These are phyloP conservation scores for Pseudogymnoascus sp. DNA, from an alignment of 2,329 filamentous ascomycete genomes.

Conservation along the genomic window DNA sequence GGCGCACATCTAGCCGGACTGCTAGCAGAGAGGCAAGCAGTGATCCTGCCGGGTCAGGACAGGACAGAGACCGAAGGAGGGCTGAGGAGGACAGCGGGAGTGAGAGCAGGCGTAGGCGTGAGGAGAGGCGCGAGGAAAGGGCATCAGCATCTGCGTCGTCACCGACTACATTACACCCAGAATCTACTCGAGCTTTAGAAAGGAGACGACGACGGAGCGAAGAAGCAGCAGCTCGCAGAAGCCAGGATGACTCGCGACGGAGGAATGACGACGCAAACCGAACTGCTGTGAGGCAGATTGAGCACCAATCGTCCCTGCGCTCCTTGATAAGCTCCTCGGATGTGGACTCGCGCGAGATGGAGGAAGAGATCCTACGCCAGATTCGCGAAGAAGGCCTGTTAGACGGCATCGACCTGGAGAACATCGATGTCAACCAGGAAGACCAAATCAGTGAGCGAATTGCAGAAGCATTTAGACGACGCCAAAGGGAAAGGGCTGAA, in stretches of 20 bases:
- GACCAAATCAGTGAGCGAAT: slow-evolving; percentile 88
- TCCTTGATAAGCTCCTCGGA: slow-evolving; percentile 77
- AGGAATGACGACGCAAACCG: slow-evolving; percentile 23
- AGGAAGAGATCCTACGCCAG: slow-evolving; percentile 81
- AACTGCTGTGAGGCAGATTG: slow-evolving; percentile 51
- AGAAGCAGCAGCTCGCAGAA: slow-evolving; percentile 22
- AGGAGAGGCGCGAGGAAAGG: slow-evolving; percentile 24
- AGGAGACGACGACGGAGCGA: slow-evolving; percentile 22
- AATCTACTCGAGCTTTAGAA: slow-evolving; percentile 24
- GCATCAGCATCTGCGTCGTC: background rate
- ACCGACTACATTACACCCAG: slow-evolving; percentile 21
- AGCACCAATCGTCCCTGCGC: slow-evolving; percentile 83
- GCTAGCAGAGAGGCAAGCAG: slow-evolving; percentile 24
- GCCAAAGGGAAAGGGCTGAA: slow-evolving; percentile 58
- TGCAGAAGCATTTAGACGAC: slow-evolving; percentile 75
- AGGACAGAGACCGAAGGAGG: slow-evolving; percentile 16
- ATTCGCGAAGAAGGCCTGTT: slow-evolving; percentile 82
- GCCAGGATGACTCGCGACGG: slow-evolving; percentile 20
- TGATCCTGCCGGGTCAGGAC: slow-evolving; percentile 18
- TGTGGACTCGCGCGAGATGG: slow-evolving; percentile 68
- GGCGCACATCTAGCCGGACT: slow-evolving; percentile 29
- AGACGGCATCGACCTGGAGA: slow-evolving; percentile 82
- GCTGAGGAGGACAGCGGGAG: slow-evolving; percentile 6
- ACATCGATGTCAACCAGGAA: slow-evolving; percentile 74
- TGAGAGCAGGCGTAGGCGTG: slow-evolving; percentile 25